phyloP scores from a whole-genome alignment of 768 basidiomycete genomes.

The Trametes maxima region DNA sequence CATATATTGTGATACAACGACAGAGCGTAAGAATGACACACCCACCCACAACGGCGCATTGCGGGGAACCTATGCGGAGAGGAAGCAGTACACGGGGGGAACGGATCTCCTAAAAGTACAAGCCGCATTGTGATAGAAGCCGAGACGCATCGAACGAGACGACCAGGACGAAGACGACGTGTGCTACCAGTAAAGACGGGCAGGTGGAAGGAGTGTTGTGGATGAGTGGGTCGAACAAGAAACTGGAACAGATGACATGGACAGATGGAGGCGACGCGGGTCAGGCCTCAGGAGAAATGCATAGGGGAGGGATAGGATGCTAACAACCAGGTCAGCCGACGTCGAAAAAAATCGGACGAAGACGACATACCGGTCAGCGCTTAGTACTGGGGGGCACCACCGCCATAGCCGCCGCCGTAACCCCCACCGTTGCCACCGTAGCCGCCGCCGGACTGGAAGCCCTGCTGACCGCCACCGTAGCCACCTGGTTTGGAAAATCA shows the following conservation, averaged over 20 bases:
- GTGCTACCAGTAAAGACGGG: conserved; percentile 44
- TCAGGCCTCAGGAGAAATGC: conserved; percentile 3
- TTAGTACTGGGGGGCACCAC: conserved; percentile 28
- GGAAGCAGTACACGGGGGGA: conserved; percentile 27
- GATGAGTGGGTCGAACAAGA: conserved; percentile 39
- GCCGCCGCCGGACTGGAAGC: conserved; percentile 31
- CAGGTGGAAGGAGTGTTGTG: conserved; percentile 38
- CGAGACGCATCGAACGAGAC: conserved; percentile 39
- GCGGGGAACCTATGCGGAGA: conserved; percentile 24
- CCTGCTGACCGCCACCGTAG: conserved; percentile 27
- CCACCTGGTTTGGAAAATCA: conserved; percentile 11
- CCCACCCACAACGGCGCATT: conserved; percentile 33
- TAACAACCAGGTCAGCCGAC: not conserved
- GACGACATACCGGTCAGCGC: conserved; percentile 8
- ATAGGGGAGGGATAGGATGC: not conserved
- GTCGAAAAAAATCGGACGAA: not conserved
- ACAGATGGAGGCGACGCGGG: conserved; percentile 13
- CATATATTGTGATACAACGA: conserved; percentile 30
- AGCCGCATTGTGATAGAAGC: conserved; percentile 43
- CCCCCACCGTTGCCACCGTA: conserved; percentile 34
- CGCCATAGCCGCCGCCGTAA: conserved; percentile 36
- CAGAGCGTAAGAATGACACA: conserved; percentile 29
- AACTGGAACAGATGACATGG: conserved; percentile 14
- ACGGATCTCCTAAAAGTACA: conserved; percentile 46
- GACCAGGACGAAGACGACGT: conserved; percentile 44